These are phyloP conservation scores for Tanozyma kutaoensis DNA, from an alignment of 805 yeast genomes.

Conservation along the genomic window DNA sequence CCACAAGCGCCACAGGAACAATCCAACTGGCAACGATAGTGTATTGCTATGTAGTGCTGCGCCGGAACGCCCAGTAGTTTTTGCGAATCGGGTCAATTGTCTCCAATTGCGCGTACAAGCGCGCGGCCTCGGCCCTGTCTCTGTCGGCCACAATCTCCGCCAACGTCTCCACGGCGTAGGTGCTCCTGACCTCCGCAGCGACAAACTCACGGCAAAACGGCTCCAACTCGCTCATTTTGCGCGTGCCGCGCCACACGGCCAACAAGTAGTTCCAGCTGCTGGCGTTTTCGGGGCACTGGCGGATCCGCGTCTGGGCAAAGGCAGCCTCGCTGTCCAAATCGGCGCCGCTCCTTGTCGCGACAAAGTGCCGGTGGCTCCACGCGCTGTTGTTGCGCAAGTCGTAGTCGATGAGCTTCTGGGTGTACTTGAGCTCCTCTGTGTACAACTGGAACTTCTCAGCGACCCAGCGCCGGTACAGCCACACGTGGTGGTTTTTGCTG, in stretches of 20 bases:
- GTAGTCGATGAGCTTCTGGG: conserved; percentile 29
- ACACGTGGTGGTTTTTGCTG: conserved; percentile 87
- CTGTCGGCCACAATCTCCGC: conserved; percentile 29
- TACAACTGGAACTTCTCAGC: conserved; percentile 41
- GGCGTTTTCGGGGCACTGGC: conserved; percentile 62
- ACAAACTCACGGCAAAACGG: conserved; percentile 33
- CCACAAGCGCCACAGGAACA: too few species aligned
- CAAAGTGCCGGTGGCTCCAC: conserved; percentile 77
- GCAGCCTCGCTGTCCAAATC: conserved; percentile 34
- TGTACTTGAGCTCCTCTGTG: conserved; percentile 38
- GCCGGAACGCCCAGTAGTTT: conserved; percentile 49
- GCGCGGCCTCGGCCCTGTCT: conserved; percentile 18
- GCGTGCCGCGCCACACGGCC: conserved; percentile 33
- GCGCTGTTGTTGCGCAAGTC: conserved; percentile 88
- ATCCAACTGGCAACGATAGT: too few species aligned
- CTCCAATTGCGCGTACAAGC: conserved; percentile 39
- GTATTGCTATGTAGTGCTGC: too few species aligned
- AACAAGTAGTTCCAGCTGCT: conserved; percentile 75
- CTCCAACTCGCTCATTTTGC: conserved; percentile 22
- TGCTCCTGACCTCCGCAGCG: conserved; percentile 4
- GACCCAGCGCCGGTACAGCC: conserved; percentile 88
- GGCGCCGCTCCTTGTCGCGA: conserved; percentile 18
- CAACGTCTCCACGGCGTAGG: conserved; percentile 12
- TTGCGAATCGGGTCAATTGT: conserved; percentile 48
- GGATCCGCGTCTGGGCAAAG: conserved; percentile 37